Conservation (phyloP, 495 filamentous ascomycete species). For the Trypethelium eluteriae region DNA sequence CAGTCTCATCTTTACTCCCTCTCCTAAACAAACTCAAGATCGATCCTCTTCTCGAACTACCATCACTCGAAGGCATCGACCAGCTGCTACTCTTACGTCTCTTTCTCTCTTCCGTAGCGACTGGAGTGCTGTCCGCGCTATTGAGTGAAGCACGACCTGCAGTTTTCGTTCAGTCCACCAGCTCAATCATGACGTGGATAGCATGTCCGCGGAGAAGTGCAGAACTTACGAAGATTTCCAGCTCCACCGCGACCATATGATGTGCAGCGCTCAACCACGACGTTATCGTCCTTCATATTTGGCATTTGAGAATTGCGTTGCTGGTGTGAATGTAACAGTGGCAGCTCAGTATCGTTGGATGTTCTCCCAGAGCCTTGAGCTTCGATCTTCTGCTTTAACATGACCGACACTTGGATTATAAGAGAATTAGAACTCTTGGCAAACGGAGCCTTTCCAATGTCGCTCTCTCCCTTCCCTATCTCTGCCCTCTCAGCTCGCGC, state of each 20-base stretch:
- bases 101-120: not conserved
- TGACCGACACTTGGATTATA: not conserved
- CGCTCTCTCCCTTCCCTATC: not conserved
- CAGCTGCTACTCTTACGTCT: slow-evolving; percentile 17
- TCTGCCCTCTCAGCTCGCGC: not conserved
- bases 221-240: slow-evolving; percentile 21
- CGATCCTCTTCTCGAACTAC: slow-evolving; percentile 13
- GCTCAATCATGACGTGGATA: not conserved
- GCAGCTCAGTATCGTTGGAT: not conserved
- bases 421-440: not conserved
- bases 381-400: not conserved
- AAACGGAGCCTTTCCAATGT: not conserved
- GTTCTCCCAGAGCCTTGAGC: not conserved
- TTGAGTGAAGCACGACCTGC: slow-evolving; percentile 16
- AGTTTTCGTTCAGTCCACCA: not conserved
- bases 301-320: not conserved
- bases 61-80: slow-evolving; percentile 8
- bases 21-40: slow-evolving; percentile 13
- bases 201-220: not conserved
- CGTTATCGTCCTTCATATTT: slow-evolving; percentile 1
- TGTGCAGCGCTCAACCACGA: slow-evolving; percentile 14
- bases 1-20: slow-evolving; percentile 1
- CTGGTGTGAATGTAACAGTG: not conserved
- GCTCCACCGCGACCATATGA: slow-evolving; percentile 21
- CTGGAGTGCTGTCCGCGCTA: not conserved